Evolutionary conservation across 371 early-diverging fungal species (phyloP).

Genomic region (Nematocida sp.): DNA sequence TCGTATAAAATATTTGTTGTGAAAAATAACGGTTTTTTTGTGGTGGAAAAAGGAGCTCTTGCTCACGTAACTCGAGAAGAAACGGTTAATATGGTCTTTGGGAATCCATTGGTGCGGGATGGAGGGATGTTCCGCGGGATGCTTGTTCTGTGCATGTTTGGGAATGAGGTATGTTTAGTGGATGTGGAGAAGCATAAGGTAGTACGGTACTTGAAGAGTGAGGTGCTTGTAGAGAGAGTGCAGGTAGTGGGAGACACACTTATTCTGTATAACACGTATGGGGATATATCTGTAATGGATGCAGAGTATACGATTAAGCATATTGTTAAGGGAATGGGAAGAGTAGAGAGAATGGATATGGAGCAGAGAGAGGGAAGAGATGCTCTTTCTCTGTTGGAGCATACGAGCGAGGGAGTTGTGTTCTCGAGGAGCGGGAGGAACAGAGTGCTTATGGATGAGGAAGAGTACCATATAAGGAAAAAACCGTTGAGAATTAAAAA

Average conservation of each 20-base stretch:
- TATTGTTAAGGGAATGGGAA: not conserved
- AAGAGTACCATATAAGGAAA: no score
- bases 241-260: not conserved
- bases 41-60: slow-evolving; percentile 2
- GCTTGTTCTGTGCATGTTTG: slow-evolving; percentile 1
- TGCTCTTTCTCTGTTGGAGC: not conserved
- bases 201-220: no score
- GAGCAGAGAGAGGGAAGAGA: not conserved
- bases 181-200: not conserved
- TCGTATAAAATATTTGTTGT: slow-evolving; percentile 16
- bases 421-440: not conserved
- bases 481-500: no score
- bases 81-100: slow-evolving; percentile 19
- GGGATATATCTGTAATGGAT: not conserved
- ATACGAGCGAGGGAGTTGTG: not conserved
- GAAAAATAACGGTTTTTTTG: not conserved
- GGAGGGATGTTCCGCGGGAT: not conserved
- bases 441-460: not conserved
- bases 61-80: not conserved
- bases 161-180: slow-evolving; percentile 13
- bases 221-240: no score
- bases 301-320: not conserved
- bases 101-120: not conserved
- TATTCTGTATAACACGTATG: slow-evolving; percentile 15
- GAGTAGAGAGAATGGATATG: not conserved